Evolutionary conservation across 352 stramenopile species (phyloP).

Genomic region (Elongisporangium senticosum): DNA sequence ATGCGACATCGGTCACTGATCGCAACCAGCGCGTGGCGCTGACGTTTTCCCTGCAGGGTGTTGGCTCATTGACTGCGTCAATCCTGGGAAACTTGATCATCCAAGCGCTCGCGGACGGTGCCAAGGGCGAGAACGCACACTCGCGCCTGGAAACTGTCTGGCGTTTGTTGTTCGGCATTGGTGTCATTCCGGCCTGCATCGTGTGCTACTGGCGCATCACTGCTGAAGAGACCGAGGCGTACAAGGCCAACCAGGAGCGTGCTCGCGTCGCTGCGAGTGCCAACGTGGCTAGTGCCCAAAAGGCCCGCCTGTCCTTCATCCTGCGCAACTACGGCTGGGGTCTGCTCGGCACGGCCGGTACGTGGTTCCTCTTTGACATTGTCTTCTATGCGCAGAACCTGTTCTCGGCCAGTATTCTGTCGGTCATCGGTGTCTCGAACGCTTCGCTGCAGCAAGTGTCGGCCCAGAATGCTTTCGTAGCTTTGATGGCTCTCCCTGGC

Average conservation of each 20-base stretch:
- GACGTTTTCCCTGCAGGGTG: slow-evolving; percentile 47
- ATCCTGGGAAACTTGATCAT: slow-evolving; percentile 32
- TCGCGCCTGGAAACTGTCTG: slow-evolving; percentile 41
- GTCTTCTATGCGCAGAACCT: slow-evolving; percentile 59
- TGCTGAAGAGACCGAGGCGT: slow-evolving; percentile 48
- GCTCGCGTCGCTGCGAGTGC: background rate
- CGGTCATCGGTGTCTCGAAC: slow-evolving; percentile 28
- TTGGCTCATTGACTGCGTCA: slow-evolving; percentile 23
- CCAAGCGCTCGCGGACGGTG: slow-evolving; percentile 18
- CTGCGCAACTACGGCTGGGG: slow-evolving; percentile 23
- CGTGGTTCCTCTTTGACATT: slow-evolving; percentile 70
- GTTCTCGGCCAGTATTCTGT: slow-evolving; percentile 40
- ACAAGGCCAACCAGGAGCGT: slow-evolving; percentile 18
- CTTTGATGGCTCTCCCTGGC: slow-evolving; percentile 39
- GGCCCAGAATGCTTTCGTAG: slow-evolving; percentile 31
- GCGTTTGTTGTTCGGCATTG: slow-evolving; percentile 45
- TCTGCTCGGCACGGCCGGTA: slow-evolving; percentile 35
- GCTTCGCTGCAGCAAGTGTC: slow-evolving; percentile 28
- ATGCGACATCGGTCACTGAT: slow-evolving; percentile 33
- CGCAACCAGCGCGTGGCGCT: slow-evolving; percentile 46
- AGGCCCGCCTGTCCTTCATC: slow-evolving; percentile 26
- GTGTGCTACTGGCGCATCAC: slow-evolving; percentile 52
- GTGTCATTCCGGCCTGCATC: slow-evolving; percentile 34
- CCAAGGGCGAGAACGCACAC: slow-evolving; percentile 18
- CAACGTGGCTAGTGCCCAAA: background rate